Evolutionary conservation across 2,329 filamentous ascomycete species (phyloP), one percentile per base, ranked within the genome.

Genomic region (Stromatinia cepivora): DNA sequence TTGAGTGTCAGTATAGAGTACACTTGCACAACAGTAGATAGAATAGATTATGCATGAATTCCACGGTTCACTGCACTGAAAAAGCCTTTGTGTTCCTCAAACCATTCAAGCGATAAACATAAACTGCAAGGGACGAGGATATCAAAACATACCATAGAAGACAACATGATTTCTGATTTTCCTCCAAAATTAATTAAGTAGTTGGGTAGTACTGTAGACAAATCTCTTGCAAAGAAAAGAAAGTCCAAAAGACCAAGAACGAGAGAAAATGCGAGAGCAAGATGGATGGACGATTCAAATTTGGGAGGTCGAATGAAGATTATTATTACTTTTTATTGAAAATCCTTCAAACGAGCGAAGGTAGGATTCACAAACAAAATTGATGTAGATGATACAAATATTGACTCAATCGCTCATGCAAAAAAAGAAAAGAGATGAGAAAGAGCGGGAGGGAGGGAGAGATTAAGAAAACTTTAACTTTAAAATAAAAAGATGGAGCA

Each of bases 331-430:
- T 64, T 39, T 59, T 20, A 59, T 22, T 25, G 22, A 9, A 39
- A 52, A 64, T 8, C 46, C 34, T 39, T 39, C 15, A 64, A 53
- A 64, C n/a, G 61, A 64, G 61, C 15, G 61, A 52, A 28, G 22
- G 39, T 7, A 13, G 34, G 61, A 42, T 52, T 52, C 17, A 13
- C 9, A 50, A 39, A 36, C 3, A 8, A 63, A 39, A 20, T 20
- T 39, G 22, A 36, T 36, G 28, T 22, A 56, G 54, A 42, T 25
- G 34, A 15, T n/a, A n/a, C n/a, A 36, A 34, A 36, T 36, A 28
- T 11, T 28, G 15, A 45, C 5, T 59, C 56, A 45, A 59, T 45
- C 7, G 56, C 20, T 59, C 56, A 15, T 59, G 36, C 36, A 1
- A 9, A 17, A 9, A 13, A 4, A 6, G 4, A 22, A 11, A 4